phyloP scores from a whole-genome alignment of 148 eudicot species.

The Cornus florida region DNA sequence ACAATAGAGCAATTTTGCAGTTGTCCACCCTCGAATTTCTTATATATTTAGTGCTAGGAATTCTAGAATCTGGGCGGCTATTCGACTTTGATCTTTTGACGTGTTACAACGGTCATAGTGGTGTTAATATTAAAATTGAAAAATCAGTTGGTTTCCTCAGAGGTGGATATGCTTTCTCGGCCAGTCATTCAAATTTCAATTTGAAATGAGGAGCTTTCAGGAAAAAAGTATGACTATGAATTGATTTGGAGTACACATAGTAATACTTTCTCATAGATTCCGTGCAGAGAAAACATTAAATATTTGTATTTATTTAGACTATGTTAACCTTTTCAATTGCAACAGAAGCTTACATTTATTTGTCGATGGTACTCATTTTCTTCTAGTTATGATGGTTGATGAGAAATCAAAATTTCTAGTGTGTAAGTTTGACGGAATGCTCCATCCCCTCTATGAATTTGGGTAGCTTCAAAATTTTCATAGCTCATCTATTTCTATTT shows the following conservation, averaged over 20 bases:
- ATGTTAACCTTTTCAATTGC: background rate
- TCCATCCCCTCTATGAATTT: background rate
- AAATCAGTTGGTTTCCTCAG: background rate
- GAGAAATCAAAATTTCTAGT: background rate
- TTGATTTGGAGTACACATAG: no score
- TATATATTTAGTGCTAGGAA: no score
- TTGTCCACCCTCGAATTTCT: no score
- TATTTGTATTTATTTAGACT: background rate
- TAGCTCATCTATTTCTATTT: background rate
- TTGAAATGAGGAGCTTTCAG: no score
- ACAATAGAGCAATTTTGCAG: no score
- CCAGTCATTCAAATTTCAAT: no score
- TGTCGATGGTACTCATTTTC: background rate
- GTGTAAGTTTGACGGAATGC: background rate
- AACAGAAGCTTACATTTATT: constrained; percentile 11
- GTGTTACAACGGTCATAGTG: background rate
- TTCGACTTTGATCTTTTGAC: background rate
- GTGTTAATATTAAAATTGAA: background rate
- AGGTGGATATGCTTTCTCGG: background rate
- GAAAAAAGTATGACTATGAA: no score
- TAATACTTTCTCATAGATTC: background rate
- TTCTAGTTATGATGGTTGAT: background rate
- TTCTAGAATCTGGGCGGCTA: no score
- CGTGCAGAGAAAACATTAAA: background rate
- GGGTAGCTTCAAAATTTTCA: background rate